Evolutionary conservation across 257 asterid species (phyloP), one percentile per base, ranked within the genome.

Genomic region (Solanum chmielewskii): DNA sequence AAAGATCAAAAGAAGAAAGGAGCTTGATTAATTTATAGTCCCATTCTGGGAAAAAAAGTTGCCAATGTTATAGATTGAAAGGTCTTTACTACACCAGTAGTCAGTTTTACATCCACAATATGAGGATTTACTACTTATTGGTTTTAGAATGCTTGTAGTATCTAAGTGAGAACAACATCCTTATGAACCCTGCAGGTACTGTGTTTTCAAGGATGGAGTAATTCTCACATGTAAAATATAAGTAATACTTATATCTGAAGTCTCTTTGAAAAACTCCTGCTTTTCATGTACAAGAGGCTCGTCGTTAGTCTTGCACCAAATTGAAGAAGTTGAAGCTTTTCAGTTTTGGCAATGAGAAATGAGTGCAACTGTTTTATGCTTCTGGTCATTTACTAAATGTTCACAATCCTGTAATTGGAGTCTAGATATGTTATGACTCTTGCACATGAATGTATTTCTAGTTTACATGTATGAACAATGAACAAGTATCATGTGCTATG

Each of bases 1-100:
- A 95, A 93, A 88, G 93, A 87, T 83, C 94, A 86, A 86, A 94
- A 92, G 93, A 95, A 90, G 92, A 95, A 87, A 88, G 94, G 92
- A 69, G 91, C 87, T 78, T 93, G 89, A 89, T 76, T 15, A 20
- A 29, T 85, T 47, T 33, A 9, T 76, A 9, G 69, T 33, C 45
- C 31, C 69, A 81, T 49, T 11, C 13, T 1, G 42, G 11, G 39
- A 37, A 31, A 20, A 49, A 49, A 31, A 20, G 5, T 29, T 20
- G 4, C 21, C 11, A 31, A 23, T 29, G 16, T 49, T 49, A 81
- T 49, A 81, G 69, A 18, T 18, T 81, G 60, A 49, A 81, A 49
- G 42, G 35, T 29, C 45, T 16, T 16, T 49, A 47, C 6, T 47
- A 29, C 2, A 47, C 25, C 10, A 81, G 85, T 9, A 29, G 7